phyloP scores from a whole-genome alignment of 441 rosid genomes.

The Brassica hybrid region DNA sequence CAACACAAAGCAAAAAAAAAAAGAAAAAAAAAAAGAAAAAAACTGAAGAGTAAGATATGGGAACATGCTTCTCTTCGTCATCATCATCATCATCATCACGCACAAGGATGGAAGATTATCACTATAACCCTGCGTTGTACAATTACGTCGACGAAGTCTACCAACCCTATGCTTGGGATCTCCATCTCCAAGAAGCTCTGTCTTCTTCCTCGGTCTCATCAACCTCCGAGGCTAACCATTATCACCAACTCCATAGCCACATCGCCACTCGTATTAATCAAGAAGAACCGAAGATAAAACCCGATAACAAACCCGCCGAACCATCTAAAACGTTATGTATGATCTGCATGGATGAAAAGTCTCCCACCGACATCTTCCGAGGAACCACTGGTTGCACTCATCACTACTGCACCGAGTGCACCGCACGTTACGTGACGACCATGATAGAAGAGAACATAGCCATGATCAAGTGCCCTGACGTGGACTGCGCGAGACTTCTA shows the following conservation, averaged over 20 bases:
- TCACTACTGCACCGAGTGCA: background rate
- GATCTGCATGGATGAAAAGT: background rate
- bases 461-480: background rate
- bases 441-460: conserved; percentile 1
- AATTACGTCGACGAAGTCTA: background rate
- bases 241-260: background rate
- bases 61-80: conserved; percentile 11
- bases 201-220: background rate
- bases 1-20: background rate
- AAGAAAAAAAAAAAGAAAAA: background rate
- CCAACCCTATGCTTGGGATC: background rate
- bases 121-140: background rate
- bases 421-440: background rate
- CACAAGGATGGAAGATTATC: background rate
- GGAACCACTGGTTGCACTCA: conserved; percentile 6
- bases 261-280: background rate
- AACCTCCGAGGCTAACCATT: background rate
- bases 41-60: background rate
- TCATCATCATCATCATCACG: conserved; percentile 6
- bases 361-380: background rate
- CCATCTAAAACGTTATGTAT: background rate
- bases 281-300: background rate
- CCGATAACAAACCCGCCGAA: background rate
- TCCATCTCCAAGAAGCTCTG: background rate
- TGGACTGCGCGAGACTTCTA: background rate